Evolutionary conservation across 768 basidiomycete species (phyloP), one percentile per base, ranked within the genome.

Genomic region (Termitomyces sp.): DNA sequence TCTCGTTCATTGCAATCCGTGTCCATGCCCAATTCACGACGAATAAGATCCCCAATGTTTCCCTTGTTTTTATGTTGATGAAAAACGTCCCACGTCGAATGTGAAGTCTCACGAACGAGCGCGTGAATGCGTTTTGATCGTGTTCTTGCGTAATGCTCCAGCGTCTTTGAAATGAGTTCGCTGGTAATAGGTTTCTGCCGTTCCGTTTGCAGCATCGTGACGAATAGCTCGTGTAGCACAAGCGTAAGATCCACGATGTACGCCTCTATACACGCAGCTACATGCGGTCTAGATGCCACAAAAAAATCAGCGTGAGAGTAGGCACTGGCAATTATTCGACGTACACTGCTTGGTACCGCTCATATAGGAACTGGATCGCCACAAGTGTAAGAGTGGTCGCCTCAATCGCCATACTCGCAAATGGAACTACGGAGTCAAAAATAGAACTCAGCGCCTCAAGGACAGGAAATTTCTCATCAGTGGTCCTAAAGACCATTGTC

Each of bases 231-330:
- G 53, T 63, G 56, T 18, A 65, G 26, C 2, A 66, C 38, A 13
- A 62, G 51, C 47, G 59, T 52, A 18, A 66, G 63, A 50, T 66
- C 58, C 3, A 66, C 50, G 26, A 66, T 62, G 55, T 66, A 66
- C 1, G 64, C 57, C 20, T 60, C 62, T 51, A 65, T 22, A 40
- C 61, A 57, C 1, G 35, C 2, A 26, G 56, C 49, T 16, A 50
- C 28, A 7, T 22, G 32, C 5, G 56, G 56, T 28, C 49, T 57
- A 22, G 1, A 33, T 16, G 2, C 2, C 28, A 16, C 16, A 20
- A 6, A 48, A 5, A 24, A 33, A 32, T 36, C 4, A 36, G 8
- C 11, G 8, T 24, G 8, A 22, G 2, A 5, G 3, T 10, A 9
- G 20, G 10, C 26, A 24, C 20, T 22, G 20, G 20, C 3, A 49